Percentiles rank a stretch among this genome's conserved stretches.
phyloP scores from a whole-genome alignment of 2,329 filamentous ascomycete genomes.

The Colletotrichum scovillei region DNA sequence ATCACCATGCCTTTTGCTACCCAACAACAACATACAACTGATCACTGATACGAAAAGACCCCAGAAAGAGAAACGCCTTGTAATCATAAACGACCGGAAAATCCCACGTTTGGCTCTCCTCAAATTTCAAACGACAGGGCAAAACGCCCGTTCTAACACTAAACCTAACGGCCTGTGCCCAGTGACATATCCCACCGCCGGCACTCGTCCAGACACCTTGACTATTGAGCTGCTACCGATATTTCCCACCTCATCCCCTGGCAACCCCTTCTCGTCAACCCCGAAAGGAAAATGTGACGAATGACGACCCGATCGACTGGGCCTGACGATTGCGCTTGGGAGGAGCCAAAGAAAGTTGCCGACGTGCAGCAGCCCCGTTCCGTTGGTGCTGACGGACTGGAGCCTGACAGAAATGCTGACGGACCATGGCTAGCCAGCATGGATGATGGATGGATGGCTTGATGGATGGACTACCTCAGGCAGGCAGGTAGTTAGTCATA shows the following conservation, averaged over 20 bases:
- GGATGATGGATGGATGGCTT: too few relatives aligned
- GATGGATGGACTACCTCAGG: too few relatives aligned
- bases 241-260: neutral
- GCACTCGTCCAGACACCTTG: neutral
- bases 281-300: conserved; percentile 16
- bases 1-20: neutral
- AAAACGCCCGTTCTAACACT: neutral
- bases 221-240: neutral
- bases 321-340: conserved; percentile 13
- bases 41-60: neutral
- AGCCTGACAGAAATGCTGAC: conserved; percentile 2
- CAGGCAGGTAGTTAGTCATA: too few relatives aligned
- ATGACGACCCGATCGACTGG: conserved; percentile 33
- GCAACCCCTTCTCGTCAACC: neutral
- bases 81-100: neutral
- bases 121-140: neutral
- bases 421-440: neutral
- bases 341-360: conserved; percentile 5
- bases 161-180: neutral
- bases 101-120: neutral
- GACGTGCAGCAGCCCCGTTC: conserved; percentile 14
- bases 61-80: neutral
- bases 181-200: neutral
- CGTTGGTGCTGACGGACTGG: conserved; percentile 14
- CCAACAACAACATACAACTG: neutral